Evolutionary conservation across 1,284 basidiomycete species (phyloP), one percentile per base, ranked within the genome.

Genomic region (Rhodofomes roseus): DNA sequence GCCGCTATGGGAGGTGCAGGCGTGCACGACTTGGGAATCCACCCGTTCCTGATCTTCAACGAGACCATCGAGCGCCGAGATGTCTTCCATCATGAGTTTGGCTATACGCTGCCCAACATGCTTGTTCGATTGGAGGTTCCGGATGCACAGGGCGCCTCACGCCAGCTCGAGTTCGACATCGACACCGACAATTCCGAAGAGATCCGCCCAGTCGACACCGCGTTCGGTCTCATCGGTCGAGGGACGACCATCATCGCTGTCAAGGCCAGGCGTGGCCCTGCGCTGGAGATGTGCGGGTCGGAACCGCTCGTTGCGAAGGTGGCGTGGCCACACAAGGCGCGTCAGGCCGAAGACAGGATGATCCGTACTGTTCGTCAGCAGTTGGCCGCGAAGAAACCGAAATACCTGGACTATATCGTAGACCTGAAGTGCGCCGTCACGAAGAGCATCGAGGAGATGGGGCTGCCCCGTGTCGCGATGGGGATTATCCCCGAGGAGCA

Each of bases 231-330:
- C 23, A 27, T 43, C 4, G 54, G 37, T 7, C 60, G 60, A 3
- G 60, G 56, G 14, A 61, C 60, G 2, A 52, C 51, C 18, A 53
- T 61, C 2, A 50, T 61, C 22, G 56, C 60, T 7, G 34, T 61
- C 29, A 55, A 55, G 16, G 44, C 37, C 6, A n/a, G 8, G 22
- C 31, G 11, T 5, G 31, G 31, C 31, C 5, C 11, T 11, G 31
- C 22, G 23, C 4, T 2, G 6, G 23, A 23, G 23, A 11, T 23
- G n/a, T 20, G 7, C 37, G 6, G 4, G 20, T 27, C 25, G 8
- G 22, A 23, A n/a, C 12, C 37, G 22, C 40, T 39, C 20, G 54
- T 41, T n/a, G 54, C 54, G 9, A 55, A 55, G 54, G 18, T 55
- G 5, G 36, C 37, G 22, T 55, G 54, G 39, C 54, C 36, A 12